Evolutionary conservation across 805 yeast species (phyloP).

Genomic region (Candida corydali): DNA sequence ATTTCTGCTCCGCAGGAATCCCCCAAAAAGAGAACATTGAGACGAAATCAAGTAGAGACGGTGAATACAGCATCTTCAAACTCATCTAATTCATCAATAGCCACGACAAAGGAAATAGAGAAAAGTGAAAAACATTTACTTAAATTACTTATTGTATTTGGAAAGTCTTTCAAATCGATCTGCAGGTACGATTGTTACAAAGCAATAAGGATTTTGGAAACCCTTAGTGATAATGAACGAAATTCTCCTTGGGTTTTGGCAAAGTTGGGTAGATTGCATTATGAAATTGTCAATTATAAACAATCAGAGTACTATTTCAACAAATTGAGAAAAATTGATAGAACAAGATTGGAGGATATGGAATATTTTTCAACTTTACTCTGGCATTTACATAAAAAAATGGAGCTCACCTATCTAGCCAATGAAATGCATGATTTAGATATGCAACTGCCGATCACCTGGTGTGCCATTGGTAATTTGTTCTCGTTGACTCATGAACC

Average conservation of each 20-base stretch:
- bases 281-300: slow-evolving; percentile 82
- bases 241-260: slow-evolving; percentile 84
- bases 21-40: slow-evolving; percentile 13
- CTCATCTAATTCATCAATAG: slow-evolving; percentile 11
- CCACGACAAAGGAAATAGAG: slow-evolving; percentile 21
- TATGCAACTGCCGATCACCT: slow-evolving; percentile 69
- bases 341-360: slow-evolving; percentile 82
- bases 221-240: slow-evolving; percentile 59
- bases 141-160: slow-evolving; percentile 49
- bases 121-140: slow-evolving; percentile 40
- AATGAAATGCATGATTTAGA: slow-evolving; percentile 72
- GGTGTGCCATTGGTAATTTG: slow-evolving; percentile 90
- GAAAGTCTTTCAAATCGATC: slow-evolving; percentile 58
- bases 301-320: slow-evolving; percentile 64
- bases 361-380: slow-evolving; percentile 84
- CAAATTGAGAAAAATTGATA: slow-evolving; percentile 61
- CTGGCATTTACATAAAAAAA: slow-evolving; percentile 87
- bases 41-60: slow-evolving; percentile 14
- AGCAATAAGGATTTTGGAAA: slow-evolving; percentile 65
- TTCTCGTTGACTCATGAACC: slow-evolving; percentile 81
- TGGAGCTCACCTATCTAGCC: slow-evolving; percentile 74
- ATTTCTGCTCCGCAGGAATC: slow-evolving; percentile 34
- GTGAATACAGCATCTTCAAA: slow-evolving; percentile 3
- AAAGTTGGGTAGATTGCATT: slow-evolving; percentile 74
- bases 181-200: slow-evolving; percentile 70